phyloP scores from a whole-genome alignment of 148 eudicot species.

The Camellia lanceoleosa region DNA sequence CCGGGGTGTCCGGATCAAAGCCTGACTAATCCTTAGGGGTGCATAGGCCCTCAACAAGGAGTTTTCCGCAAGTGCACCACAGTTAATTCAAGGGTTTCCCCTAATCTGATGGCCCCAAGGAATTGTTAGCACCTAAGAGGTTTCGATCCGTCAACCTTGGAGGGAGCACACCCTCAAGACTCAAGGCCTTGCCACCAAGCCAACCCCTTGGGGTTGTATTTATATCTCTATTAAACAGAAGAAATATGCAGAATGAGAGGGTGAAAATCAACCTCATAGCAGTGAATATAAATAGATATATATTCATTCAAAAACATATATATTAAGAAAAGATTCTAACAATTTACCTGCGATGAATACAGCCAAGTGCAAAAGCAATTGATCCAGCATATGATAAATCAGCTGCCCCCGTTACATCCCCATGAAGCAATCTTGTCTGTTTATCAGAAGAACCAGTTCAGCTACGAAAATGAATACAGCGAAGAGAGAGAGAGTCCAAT shows the following conservation, averaged over 20 bases:
- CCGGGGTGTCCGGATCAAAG: too few species aligned
- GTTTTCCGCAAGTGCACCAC: too few species aligned
- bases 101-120: too few species aligned
- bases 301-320: neutral
- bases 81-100: too few species aligned
- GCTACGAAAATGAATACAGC: neutral
- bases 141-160: too few species aligned
- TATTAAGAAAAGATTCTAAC: neutral
- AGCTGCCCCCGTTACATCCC: conserved; percentile 55
- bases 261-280: neutral
- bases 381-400: conserved; percentile 83
- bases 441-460: conserved; percentile 22
- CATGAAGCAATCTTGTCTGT: conserved; percentile 75
- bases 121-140: too few species aligned
- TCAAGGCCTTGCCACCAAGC: too few species aligned
- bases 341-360: conserved; percentile 86
- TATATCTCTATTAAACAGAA: neutral
- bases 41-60: too few species aligned
- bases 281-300: neutral
- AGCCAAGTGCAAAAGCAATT: conserved; percentile 85
- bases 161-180: too few species aligned
- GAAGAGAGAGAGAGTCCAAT: conserved; percentile 4
- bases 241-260: neutral
- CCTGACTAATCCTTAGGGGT: too few species aligned
- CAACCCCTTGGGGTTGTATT: too few species aligned